These are phyloP conservation scores for Scleromitrula shiraiana DNA, from an alignment of 2,329 filamentous ascomycete species.

Conservation along the genomic window DNA sequence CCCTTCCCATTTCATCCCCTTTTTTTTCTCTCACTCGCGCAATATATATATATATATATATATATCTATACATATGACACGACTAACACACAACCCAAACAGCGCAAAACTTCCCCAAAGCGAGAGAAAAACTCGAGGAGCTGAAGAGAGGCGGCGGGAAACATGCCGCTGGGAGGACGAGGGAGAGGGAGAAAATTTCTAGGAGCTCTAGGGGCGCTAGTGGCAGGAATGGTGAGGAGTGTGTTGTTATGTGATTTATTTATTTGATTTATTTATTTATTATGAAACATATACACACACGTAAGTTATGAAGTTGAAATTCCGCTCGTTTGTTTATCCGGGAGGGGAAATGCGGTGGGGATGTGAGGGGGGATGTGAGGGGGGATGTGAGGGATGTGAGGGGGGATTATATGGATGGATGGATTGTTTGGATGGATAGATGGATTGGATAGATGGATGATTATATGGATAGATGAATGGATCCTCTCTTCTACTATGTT, in stretches of 20 bases:
- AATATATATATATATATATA: not conserved
- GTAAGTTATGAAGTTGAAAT: too few species aligned
- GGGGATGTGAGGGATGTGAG: too few species aligned
- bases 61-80: not conserved
- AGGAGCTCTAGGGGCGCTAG: constrained; percentile 64
- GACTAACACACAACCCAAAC: constrained; percentile 11
- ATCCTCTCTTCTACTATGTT: too few species aligned
- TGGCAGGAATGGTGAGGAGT: constrained; percentile 83
- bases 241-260: constrained; percentile 63
- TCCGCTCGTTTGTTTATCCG: too few species aligned
- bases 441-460: too few species aligned
- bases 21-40: not conserved
- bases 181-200: constrained; percentile 72
- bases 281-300: too few species aligned
- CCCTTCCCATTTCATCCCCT: not conserved
- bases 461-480: too few species aligned
- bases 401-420: too few species aligned
- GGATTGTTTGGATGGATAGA: too few species aligned
- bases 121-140: constrained; percentile 85
- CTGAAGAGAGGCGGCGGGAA: constrained; percentile 73
- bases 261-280: too few species aligned
- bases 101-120: constrained; percentile 95
- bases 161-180: constrained; percentile 60
- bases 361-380: too few species aligned
- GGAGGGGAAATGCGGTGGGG: too few species aligned